These are phyloP conservation scores for Coemansia furcata DNA, from an alignment of 192 early-diverging fungal species.

Conservation along the genomic window DNA sequence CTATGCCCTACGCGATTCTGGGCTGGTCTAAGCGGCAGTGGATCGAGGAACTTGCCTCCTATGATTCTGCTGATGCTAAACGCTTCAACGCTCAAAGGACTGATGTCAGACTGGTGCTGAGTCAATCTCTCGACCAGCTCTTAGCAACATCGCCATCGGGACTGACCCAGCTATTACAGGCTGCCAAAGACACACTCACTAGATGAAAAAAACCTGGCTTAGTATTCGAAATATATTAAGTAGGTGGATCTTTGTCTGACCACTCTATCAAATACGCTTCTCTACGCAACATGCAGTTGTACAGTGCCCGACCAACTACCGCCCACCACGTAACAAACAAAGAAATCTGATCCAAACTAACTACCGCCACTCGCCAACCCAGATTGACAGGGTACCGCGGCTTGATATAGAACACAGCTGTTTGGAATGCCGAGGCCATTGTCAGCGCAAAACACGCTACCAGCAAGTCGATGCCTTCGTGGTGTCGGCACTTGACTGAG, in stretches of 20 bases:
- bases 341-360: conserved; percentile 21
- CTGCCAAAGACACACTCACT: neutral
- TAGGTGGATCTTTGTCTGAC: neutral
- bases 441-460: conserved; percentile 7
- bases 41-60: neutral
- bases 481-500: neutral
- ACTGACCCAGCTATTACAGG: neutral
- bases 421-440: conserved; percentile 12
- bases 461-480: neutral
- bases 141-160: neutral
- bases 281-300: conserved; percentile 9
- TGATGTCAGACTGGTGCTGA: neutral
- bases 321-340: conserved; percentile 33
- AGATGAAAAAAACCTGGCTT: too few relatives aligned
- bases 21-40: conserved; percentile 17
- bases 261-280: conserved; percentile 16
- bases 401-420: conserved; percentile 17
- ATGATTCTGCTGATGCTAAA: neutral
- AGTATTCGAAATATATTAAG: neutral
- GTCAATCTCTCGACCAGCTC: neutral
- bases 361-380: conserved; percentile 20
- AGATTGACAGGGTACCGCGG: conserved; percentile 19
- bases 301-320: conserved; percentile 15
- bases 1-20: conserved; percentile 12
- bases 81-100: neutral